phyloP scores from a whole-genome alignment of 345 rosid genomes.

The Lepidium africanum region DNA sequence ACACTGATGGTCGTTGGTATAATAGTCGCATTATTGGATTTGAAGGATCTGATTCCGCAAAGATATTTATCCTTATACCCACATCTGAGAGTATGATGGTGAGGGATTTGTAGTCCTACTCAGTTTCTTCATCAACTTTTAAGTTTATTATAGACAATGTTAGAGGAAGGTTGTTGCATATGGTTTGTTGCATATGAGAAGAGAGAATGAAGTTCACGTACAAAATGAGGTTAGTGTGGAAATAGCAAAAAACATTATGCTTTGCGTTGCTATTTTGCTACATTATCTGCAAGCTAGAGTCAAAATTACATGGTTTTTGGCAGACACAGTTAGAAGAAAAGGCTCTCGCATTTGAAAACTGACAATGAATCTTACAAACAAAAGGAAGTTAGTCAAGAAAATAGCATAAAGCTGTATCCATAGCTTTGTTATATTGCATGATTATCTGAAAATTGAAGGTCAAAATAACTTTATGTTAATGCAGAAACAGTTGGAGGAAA shows the following conservation, averaged over 20 bases:
- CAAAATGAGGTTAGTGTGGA: slow-evolving; percentile 8
- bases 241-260: not conserved
- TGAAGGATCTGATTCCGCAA: slow-evolving; percentile 48
- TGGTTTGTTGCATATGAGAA: not conserved
- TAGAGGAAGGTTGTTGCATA: too few species aligned
- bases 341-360: slow-evolving; percentile 17
- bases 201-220: slow-evolving; percentile 10
- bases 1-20: slow-evolving; percentile 86
- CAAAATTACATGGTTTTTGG: not conserved
- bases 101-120: slow-evolving; percentile 7
- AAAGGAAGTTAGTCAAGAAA: slow-evolving; percentile 27
- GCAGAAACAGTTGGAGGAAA: slow-evolving; percentile 19
- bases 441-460: not conserved
- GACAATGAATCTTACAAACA: slow-evolving; percentile 24
- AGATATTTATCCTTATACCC: slow-evolving; percentile 76
- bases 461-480: not conserved
- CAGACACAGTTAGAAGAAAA: slow-evolving; percentile 39
- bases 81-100: slow-evolving; percentile 89
- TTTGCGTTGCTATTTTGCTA: not conserved
- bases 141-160: too few species aligned
- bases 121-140: not conserved
- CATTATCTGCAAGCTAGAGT: not conserved
- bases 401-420: not conserved
- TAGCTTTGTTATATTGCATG: not conserved
- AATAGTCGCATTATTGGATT: slow-evolving; percentile 61